Percentiles rank a stretch among this genome's conserved stretches.
Evolutionary conservation across 306 rosid genomes (phyloP).

Genomic region (Abrus precatorius): DNA sequence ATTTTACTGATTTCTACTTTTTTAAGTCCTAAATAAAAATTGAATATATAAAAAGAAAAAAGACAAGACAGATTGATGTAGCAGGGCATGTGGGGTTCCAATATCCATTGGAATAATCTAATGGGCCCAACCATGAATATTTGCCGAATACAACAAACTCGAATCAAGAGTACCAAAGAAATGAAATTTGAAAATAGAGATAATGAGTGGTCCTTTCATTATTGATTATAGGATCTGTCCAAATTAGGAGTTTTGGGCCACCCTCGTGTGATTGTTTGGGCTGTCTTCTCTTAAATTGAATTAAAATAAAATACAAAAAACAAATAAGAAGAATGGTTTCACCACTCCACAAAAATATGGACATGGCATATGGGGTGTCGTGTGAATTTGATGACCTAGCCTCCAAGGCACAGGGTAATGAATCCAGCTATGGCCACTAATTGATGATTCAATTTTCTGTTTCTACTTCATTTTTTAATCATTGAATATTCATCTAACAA

Average conservation of each 20-base stretch:
- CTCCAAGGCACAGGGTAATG: background rate
- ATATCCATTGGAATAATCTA: background rate
- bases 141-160: background rate
- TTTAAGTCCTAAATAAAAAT: background rate
- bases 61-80: slow-evolving; percentile 5
- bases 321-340: background rate
- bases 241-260: slow-evolving; percentile 39
- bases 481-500: slow-evolving; percentile 4
- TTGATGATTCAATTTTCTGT: background rate
- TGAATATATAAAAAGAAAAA: background rate
- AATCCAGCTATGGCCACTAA: background rate
- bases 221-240: slow-evolving; percentile 10
- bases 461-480: background rate
- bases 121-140: slow-evolving; percentile 28
- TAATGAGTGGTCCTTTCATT: slow-evolving; percentile 4
- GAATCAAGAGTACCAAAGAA: background rate
- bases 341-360: background rate
- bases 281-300: background rate
- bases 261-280: background rate
- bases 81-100: slow-evolving; percentile 25
- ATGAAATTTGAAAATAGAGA: background rate
- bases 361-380: background rate
- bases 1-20: background rate
- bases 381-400: background rate
- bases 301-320: background rate